Conservation (phyloP, 352 stramenopile species). For the Pythium brassicae region DNA sequence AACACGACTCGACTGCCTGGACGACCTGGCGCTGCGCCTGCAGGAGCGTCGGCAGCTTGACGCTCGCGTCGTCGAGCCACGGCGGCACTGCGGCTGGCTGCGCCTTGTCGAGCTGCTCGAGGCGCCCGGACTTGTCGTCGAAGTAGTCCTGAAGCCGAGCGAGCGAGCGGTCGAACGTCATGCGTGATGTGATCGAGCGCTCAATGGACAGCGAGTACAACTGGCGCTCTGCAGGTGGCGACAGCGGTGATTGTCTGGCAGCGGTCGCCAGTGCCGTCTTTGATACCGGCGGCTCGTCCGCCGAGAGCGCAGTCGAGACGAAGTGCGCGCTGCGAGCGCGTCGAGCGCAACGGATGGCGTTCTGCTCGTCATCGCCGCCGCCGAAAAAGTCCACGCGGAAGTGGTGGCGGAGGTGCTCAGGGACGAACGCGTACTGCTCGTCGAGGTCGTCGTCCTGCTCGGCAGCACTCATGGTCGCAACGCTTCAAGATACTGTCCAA, state of each 20-base stretch:
- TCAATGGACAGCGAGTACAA: constrained; percentile 61
- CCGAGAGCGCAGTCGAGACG: constrained; percentile 22
- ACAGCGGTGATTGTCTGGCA: not conserved
- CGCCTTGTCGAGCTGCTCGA: constrained; percentile 26
- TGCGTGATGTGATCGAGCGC: constrained; percentile 41
- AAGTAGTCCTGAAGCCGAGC: constrained; percentile 40
- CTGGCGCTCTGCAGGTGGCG: not conserved
- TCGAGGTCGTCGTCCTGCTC: not conserved
- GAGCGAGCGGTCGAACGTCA: constrained; percentile 42
- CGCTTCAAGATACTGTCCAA: no score
- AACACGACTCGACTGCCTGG: constrained; percentile 42
- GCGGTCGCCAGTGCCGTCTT: not conserved
- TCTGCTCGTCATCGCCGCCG: constrained; percentile 13
- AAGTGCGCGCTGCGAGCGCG: constrained; percentile 49
- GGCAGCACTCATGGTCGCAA: not conserved
- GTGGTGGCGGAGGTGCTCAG: constrained; percentile 38
- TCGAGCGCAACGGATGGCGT: constrained; percentile 31
- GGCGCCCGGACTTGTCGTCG: constrained; percentile 14
- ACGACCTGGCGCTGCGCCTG: constrained; percentile 60
- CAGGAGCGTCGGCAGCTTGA: constrained; percentile 52
- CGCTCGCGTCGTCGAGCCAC: constrained; percentile 9
- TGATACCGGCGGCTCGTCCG: not conserved
- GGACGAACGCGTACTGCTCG: constrained; percentile 39
- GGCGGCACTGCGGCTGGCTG: constrained; percentile 4
- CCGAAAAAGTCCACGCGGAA: constrained; percentile 26